A percentile compares a stretch with the other conserved stretches of the same genome.
These are phyloP conservation scores for Solanum chmielewskii DNA, from an alignment of 257 asterid genomes.

Conservation along the genomic window DNA sequence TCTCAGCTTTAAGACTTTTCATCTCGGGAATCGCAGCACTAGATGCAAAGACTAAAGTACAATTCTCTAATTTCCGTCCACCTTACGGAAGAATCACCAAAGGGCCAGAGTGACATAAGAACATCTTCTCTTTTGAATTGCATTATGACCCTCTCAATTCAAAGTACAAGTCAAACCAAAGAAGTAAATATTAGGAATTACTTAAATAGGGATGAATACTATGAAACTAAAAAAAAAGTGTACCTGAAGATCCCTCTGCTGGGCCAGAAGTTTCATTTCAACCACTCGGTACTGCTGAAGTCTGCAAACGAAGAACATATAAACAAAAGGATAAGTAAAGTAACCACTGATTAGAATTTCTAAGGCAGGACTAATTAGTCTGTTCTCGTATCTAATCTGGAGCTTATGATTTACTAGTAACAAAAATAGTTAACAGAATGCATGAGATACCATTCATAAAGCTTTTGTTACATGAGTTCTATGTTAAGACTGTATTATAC, in stretches of 20 bases:
- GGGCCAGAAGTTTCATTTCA: slow-evolving; percentile 56
- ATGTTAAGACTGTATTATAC: background rate
- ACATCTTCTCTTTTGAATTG: background rate
- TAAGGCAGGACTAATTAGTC: background rate
- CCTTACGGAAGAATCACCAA: background rate
- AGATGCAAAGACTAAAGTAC: background rate
- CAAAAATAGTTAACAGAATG: background rate
- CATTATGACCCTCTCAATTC: background rate
- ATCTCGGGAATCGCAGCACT: background rate
- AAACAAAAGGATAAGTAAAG: background rate
- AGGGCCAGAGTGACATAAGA: background rate
- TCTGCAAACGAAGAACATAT: slow-evolving; percentile 8
- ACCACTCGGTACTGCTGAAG: slow-evolving; percentile 52
- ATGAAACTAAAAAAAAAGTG: background rate
- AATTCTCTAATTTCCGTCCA: background rate
- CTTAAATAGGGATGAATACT: background rate
- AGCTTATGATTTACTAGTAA: background rate
- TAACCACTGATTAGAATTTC: background rate
- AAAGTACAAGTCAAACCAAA: background rate
- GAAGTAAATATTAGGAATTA: background rate
- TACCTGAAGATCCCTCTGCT: slow-evolving; percentile 62
- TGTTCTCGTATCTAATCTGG: background rate
- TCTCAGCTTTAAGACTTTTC: background rate
- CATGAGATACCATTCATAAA: background rate
- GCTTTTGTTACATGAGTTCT: background rate